phyloP scores from a whole-genome alignment of 306 rosid species.

The Quillaja saponaria region DNA sequence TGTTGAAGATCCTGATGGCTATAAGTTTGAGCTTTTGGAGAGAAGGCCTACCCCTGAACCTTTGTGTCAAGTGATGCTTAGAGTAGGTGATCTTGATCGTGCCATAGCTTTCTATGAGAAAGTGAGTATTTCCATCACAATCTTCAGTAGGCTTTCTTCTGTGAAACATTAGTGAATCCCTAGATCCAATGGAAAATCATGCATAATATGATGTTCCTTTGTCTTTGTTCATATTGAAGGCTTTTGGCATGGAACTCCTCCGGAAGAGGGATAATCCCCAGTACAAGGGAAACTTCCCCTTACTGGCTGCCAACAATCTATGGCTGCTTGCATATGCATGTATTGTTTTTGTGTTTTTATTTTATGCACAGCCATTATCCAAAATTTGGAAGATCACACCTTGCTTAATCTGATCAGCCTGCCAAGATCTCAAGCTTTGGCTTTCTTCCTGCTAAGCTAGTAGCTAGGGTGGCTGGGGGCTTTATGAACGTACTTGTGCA shows the following conservation, averaged over 20 bases:
- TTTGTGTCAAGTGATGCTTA: conserved; percentile 94
- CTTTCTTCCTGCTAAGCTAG: background rate
- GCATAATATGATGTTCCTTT: too few species aligned
- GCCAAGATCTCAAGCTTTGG: conserved; percentile 11
- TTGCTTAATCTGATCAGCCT: background rate
- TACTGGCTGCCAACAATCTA: conserved; percentile 18
- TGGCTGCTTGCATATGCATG: conserved; percentile 20
- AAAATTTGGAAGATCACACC: too few species aligned
- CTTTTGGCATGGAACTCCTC: conserved; percentile 92
- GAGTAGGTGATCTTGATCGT: conserved; percentile 90
- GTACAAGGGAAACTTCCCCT: conserved; percentile 63
- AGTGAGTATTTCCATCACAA: conserved; percentile 54
- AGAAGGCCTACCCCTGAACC: conserved; percentile 90
- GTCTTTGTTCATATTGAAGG: too few species aligned
- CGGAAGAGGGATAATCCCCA: conserved; percentile 79
- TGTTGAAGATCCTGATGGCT: conserved; percentile 97
- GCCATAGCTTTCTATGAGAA: conserved; percentile 85
- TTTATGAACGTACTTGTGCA: background rate
- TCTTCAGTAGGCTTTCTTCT: too few species aligned
- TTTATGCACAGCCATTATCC: too few species aligned
- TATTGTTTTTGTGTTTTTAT: conserved; percentile 15
- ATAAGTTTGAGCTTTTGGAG: conserved; percentile 80
- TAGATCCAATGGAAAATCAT: background rate
- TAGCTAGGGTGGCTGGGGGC: background rate
- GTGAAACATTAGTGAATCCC: too few species aligned